Evolutionary conservation across 768 basidiomycete genomes (phyloP).

Genomic region (Mycena epipterygia): DNA sequence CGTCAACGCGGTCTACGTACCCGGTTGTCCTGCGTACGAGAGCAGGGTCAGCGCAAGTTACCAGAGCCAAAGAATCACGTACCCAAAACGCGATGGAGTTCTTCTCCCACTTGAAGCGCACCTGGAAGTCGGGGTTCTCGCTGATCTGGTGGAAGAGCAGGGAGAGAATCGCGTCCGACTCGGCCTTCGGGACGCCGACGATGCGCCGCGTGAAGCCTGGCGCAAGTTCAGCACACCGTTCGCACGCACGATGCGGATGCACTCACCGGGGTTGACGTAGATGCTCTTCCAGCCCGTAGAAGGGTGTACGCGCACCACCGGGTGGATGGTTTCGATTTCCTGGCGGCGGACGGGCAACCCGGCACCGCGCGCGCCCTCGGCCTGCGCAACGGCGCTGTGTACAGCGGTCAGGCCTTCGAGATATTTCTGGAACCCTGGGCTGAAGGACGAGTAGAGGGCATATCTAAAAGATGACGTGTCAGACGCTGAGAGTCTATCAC

Average conservation of each 20-base stretch:
- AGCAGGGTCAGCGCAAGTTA: background rate
- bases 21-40: conserved; percentile 27
- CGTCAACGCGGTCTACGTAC: background rate
- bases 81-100: conserved; percentile 88
- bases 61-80: conserved; percentile 33
- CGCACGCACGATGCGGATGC: background rate
- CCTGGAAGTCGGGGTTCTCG: conserved; percentile 80
- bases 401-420: conserved; percentile 81
- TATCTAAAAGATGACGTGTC: conserved; percentile 61
- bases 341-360: conserved; percentile 79
- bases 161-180: conserved; percentile 79
- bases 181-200: conserved; percentile 83
- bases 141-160: conserved; percentile 82
- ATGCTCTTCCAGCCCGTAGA: conserved; percentile 88
- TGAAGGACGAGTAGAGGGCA: conserved; percentile 87
- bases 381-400: conserved; percentile 84
- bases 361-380: conserved; percentile 78
- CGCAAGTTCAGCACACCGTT: background rate
- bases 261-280: conserved; percentile 81
- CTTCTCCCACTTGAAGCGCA: conserved; percentile 82
- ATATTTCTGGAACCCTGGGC: conserved; percentile 80
- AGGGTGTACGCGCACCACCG: conserved; percentile 87
- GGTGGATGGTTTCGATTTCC: conserved; percentile 79
- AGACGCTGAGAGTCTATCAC: background rate
- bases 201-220: conserved; percentile 85